Evolutionary conservation across 2,329 filamentous ascomycete genomes (phyloP), one percentile per base, ranked within the genome.

Genomic region (Alternaria burnsii): DNA sequence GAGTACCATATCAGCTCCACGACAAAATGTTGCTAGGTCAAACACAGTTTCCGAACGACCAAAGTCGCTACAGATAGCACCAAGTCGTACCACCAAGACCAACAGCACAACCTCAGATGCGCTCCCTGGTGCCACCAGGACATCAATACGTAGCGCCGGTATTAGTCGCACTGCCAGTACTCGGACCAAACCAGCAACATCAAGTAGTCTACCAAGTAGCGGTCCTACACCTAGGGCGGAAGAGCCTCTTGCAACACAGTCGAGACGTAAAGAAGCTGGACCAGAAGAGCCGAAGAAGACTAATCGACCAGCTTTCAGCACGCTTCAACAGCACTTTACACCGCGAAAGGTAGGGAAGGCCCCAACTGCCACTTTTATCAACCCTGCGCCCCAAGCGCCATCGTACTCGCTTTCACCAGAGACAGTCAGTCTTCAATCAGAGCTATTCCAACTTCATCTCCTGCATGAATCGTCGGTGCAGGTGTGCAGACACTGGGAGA

Each of bases 291-390:
- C 62, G 2, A 71, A 67, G 50, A 74, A 70, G 47, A 60, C 53
- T 32, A 59, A 53, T 36, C 70, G 73, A 22, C 77, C 77, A 36
- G 74, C 74, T 1, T 80, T 80, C 52, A 74, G 70, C 16, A 80
- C 76, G 1, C 56, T 79, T 30, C 78, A 80, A 59, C 78, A 79
- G 57, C 77, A 79, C 61, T 80, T 78, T 42, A 78, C 78, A 4
- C 78, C 78, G 34, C 74, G 72, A 18, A 79, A 79, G 51, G 57
- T 65, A 14, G 64, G 65, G 24, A 78, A 78, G 67, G 74, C 76
- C 48, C 71, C 76, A 18, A 78, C 75, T 2, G 71, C 76, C 10
- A 70, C 71, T 2, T 78, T 78, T 34, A 63, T 79, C 20, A 71
- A 77, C 48, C 73, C 77, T n/a, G 66, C 67, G 5, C 63, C 71